Percentiles rank a stretch among this genome's conserved stretches.
phyloP scores from a whole-genome alignment of 306 rosid genomes.

The Prunus mume region DNA sequence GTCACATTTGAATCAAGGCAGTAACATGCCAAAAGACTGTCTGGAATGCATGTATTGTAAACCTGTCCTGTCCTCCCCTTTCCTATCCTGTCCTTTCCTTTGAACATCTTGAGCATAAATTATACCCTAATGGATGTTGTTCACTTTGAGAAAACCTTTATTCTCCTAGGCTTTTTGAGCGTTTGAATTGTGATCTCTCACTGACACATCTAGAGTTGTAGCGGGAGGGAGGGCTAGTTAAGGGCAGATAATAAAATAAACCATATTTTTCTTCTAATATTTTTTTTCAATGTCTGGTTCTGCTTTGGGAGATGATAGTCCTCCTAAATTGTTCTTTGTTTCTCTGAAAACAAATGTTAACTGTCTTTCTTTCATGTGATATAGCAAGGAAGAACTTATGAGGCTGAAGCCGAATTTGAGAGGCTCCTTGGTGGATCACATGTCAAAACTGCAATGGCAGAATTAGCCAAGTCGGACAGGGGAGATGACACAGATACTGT shows the following conservation, averaged over 20 bases:
- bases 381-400: slow-evolving; percentile 87
- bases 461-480: slow-evolving; percentile 67
- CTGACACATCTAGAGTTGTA: too few species aligned
- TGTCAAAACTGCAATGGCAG: slow-evolving; percentile 80
- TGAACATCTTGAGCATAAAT: background rate
- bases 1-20: background rate
- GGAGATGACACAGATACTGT: slow-evolving; percentile 75
- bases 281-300: background rate
- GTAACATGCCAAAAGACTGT: background rate
- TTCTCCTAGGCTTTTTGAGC: background rate
- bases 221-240: too few species aligned
- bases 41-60: too few species aligned
- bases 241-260: too few species aligned
- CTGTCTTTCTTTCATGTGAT: slow-evolving; percentile 21
- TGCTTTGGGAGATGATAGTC: background rate
- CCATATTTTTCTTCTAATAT: too few species aligned
- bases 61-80: background rate
- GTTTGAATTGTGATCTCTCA: too few species aligned
- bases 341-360: background rate
- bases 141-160: background rate
- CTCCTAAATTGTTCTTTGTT: background rate
- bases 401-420: slow-evolving; percentile 84
- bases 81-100: background rate
- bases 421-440: slow-evolving; percentile 84
- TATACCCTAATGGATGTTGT: background rate